phyloP scores from a whole-genome alignment of 2,329 filamentous ascomycete genomes.

The Colletotrichum kahawae region DNA sequence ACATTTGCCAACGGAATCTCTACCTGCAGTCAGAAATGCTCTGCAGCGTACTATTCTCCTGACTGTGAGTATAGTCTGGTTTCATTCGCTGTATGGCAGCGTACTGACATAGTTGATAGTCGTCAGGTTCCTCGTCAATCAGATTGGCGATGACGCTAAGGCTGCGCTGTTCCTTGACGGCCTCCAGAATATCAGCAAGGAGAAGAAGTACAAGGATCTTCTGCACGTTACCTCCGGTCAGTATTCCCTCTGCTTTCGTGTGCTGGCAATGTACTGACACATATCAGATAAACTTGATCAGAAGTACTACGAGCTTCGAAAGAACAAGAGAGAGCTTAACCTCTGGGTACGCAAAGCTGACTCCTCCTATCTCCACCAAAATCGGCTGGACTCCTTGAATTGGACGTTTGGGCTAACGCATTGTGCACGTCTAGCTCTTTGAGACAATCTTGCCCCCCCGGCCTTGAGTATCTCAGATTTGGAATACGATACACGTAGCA shows the following conservation, averaged over 20 bases:
- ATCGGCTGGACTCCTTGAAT: not conserved
- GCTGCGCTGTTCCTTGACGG: not conserved
- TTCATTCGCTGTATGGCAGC: not conserved
- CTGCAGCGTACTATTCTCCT: not conserved
- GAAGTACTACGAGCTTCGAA: not conserved
- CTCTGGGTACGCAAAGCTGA: not conserved
- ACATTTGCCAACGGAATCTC: not conserved
- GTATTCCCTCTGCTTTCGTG: fast-evolving
- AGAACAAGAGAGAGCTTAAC: not conserved
- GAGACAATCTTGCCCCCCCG: not conserved
- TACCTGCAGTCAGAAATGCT: not conserved
- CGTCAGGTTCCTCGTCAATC: not conserved
- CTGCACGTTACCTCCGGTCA: not conserved
- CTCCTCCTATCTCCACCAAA: fast-evolving
- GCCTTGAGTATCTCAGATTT: not conserved
- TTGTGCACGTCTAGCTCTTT: not conserved
- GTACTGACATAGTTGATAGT: not conserved
- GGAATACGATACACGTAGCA: not conserved
- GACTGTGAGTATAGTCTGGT: not conserved
- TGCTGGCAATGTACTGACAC: not conserved
- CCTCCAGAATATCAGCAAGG: not conserved
- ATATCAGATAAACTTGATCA: not conserved
- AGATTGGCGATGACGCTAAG: not conserved
- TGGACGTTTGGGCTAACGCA: not conserved
- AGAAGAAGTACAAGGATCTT: not conserved